Evolutionary conservation across 73 alveolate genomes (phyloP), one percentile per base, ranked within the genome.

Genomic region (Paramecium sonneborni): DNA sequence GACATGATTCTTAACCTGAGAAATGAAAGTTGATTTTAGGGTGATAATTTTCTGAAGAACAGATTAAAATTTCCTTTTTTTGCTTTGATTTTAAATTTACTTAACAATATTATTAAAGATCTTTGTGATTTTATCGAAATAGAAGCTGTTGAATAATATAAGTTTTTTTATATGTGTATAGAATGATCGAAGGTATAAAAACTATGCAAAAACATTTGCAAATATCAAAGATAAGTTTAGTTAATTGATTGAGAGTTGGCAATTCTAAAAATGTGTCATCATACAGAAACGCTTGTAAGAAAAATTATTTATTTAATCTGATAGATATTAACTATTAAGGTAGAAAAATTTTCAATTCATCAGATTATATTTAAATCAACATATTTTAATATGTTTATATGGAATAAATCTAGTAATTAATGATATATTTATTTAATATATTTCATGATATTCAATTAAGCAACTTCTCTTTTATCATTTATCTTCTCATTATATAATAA

Each of bases 251-350:
- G 14, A 68, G 94, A 88, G 69, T 88, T 18, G 94, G 94, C 1
- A 26, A 88, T 56, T 34, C 76, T 28, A 70, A 88, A 44, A 21
- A 39, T 6, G 24, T 35, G 35, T 41, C 70, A 1, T 70, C 91
- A 24, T 88, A 91, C 70, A 88, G 94, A 44, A 69, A 76, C 10
- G 94, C 94, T 43, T 39, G 69, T n/a, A 88, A 88, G 26, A 88
- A 88, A 52, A 88, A 88, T 26, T 58, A 88, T 72, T 44, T 88
- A 32, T 43, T 70, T 14, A 57, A 44, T 0, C 38, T 88, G 9
- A 44, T 88, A 15, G 87, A 82, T 30, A 62, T 88, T 15, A 88
- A 70, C 5, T 76, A 88, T 43, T 10, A 68, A 21, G 94, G 94
- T 39, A 44, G 85, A 12, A 91, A 88, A 82, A 76, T 43, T 38